Base-by-base conservation (phyloP, 2,329 filamentous ascomycete species). In the Zasmidium citrigriseum region DNA sequence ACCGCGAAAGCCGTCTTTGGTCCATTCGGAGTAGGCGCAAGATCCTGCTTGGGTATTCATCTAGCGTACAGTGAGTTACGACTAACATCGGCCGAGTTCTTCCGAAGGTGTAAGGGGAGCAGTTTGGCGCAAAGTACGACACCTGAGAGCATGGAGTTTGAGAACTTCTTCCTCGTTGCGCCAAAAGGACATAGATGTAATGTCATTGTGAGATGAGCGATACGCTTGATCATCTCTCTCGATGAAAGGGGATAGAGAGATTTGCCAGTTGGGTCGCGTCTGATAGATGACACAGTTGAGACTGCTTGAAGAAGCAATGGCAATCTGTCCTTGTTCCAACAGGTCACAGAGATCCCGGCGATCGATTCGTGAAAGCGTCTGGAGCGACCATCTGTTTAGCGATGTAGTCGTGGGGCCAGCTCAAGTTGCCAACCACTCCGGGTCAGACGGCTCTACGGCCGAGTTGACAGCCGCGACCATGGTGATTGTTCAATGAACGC, bases 91-190 rank as follows among this genome's bases (percentile, higher is more conserved):
- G 67, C 67, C 1, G 60, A 63, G 45, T 73, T 72, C 60, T 70
- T 73, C 51, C 54, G 66, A 7, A 45, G 55, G 29, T 70, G 61
- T 46, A 50, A 47, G 4, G 64, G 63, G 2, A 67, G 64, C 3
- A 53, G 55, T 20, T 24, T 71, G 12, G 64, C 64, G 11, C 25
- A 57, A 2, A 59, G 60, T 7, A 67, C 69, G 16, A 71, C 68
- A 3, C 48, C 51, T 4, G 60, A 66, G 50, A 62, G 61, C 34
- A 73, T 72, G 70, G 63, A 68, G 44, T 54, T 69, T 41, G 64
- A 70, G 56, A 72, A 72, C 52, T 68, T 66, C 54, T 73, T 73
- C 57, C 27, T 73, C 21, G 68, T 71, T n/a, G 59, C 65, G 9
- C 71, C 71, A 1, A 62, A 59, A 12, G 62, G 55, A 4, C 67